Conservation (phyloP, 164 flowering plant species). For the Kingdonia uniflora region DNA sequence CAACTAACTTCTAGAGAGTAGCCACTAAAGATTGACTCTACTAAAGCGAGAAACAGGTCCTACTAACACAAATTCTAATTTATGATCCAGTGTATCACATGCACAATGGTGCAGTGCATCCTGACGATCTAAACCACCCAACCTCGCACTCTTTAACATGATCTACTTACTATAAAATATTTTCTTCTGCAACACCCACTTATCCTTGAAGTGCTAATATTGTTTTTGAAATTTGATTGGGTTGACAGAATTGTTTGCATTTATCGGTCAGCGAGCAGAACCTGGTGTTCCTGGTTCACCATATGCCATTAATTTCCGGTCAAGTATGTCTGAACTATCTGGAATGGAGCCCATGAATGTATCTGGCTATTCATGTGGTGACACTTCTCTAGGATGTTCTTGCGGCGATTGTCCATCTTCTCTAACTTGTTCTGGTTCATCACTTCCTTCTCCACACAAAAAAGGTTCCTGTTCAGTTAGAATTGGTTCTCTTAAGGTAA, state of each 20-base stretch:
- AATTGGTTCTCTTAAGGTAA: constrained; percentile 76
- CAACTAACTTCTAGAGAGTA: too few relatives aligned
- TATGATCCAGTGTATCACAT: too few relatives aligned
- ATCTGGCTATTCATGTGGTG: constrained; percentile 84
- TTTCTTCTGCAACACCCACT: too few relatives aligned
- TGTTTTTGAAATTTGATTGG: too few relatives aligned
- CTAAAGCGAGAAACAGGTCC: too few relatives aligned
- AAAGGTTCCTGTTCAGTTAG: constrained; percentile 52
- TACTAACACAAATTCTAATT: too few relatives aligned
- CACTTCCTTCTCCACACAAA: constrained; percentile 38
- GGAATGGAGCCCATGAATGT: constrained; percentile 92
- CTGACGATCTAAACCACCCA: too few relatives aligned
- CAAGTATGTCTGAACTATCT: constrained; percentile 44
- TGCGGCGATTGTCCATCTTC: constrained; percentile 99
- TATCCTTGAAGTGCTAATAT: not conserved
- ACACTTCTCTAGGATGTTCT: constrained; percentile 89
- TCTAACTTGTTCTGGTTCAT: constrained; percentile 50
- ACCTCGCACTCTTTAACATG: not conserved
- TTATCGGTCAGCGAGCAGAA: constrained; percentile 64
- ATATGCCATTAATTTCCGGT: constrained; percentile 57
- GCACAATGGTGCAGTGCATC: too few relatives aligned
- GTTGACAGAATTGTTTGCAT: constrained; percentile 77
- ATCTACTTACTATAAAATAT: not conserved
- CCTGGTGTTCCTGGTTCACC: constrained; percentile 79
- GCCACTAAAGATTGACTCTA: too few relatives aligned